Evolutionary conservation across 495 filamentous ascomycete genomes (phyloP).

Genomic region (Diplogelasinospora grovesii): DNA sequence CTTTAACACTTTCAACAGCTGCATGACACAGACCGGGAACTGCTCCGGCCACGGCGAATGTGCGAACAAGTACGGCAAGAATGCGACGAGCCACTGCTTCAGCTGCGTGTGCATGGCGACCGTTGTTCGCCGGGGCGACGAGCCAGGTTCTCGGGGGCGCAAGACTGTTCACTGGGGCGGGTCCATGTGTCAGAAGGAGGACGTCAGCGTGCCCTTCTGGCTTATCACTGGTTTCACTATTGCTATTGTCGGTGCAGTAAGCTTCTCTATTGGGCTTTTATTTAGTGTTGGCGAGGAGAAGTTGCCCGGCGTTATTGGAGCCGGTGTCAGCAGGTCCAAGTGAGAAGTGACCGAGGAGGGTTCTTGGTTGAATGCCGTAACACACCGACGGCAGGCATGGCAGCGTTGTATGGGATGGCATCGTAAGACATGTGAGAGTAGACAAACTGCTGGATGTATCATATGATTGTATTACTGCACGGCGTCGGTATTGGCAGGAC

Average conservation of each 20-base stretch:
- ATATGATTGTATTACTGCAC: conserved; percentile 16
- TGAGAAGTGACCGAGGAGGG: conserved; percentile 7
- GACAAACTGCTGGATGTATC: conserved; percentile 8
- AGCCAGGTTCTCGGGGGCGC: conserved; percentile 14
- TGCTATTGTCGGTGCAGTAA: conserved; percentile 51
- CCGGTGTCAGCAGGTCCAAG: conserved; percentile 66
- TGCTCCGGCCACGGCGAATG: conserved; percentile 76
- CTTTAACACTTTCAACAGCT: conserved; percentile 55
- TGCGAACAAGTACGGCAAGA: conserved; percentile 47
- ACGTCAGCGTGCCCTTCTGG: conserved; percentile 83
- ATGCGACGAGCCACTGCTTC: conserved; percentile 54
- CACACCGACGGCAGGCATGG: too few species aligned
- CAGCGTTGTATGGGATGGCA: not conserved
- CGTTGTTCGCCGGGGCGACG: conserved; percentile 37
- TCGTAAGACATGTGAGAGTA: not conserved
- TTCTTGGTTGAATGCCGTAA: not conserved
- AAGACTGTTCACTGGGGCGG: conserved; percentile 64
- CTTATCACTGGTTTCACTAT: conserved; percentile 67
- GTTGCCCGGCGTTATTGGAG: conserved; percentile 79
- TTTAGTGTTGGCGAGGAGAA: conserved; percentile 71
- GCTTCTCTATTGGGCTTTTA: conserved; percentile 66
- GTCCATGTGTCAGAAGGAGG: conserved; percentile 82
- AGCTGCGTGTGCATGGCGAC: conserved; percentile 62
- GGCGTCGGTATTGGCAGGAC: conserved; percentile 17
- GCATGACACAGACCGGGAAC: conserved; percentile 54